phyloP scores from a whole-genome alignment of 176 grass and related monocot species.

The Miscanthus lutarioriparius region DNA sequence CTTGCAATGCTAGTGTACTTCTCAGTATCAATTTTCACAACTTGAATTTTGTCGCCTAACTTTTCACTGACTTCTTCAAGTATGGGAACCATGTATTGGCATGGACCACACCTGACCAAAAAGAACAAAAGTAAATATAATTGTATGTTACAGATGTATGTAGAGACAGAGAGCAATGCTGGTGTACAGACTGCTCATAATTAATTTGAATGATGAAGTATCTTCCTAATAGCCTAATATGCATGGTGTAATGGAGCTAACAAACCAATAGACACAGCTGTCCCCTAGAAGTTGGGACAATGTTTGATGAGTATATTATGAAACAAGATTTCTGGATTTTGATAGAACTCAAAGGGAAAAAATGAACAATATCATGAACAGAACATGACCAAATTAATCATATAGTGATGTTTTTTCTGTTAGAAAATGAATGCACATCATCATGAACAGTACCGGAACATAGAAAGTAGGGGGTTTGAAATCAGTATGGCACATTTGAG shows the following conservation, averaged over 20 bases:
- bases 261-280: not conserved
- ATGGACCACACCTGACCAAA: constrained; percentile 85
- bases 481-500: constrained; percentile 10
- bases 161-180: not conserved
- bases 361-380: constrained; percentile 12
- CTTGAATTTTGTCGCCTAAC: constrained; percentile 81
- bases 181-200: not conserved
- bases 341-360: constrained; percentile 3
- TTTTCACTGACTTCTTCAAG: constrained; percentile 92
- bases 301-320: not conserved
- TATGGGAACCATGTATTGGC: constrained; percentile 97
- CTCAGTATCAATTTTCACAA: constrained; percentile 99
- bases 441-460: not conserved
- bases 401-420: not conserved
- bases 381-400: not conserved
- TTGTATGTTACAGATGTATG: not conserved
- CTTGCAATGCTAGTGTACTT: constrained; percentile 85
- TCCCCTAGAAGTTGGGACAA: not conserved
- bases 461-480: not conserved
- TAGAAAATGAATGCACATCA: constrained; percentile 1
- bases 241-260: not conserved
- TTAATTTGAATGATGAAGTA: not conserved
- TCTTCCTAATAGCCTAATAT: not conserved
- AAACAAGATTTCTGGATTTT: not conserved
- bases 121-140: constrained; percentile 37